These are phyloP conservation scores for Phytophthora pisi DNA, from an alignment of 352 stramenopile genomes.

Conservation along the genomic window DNA sequence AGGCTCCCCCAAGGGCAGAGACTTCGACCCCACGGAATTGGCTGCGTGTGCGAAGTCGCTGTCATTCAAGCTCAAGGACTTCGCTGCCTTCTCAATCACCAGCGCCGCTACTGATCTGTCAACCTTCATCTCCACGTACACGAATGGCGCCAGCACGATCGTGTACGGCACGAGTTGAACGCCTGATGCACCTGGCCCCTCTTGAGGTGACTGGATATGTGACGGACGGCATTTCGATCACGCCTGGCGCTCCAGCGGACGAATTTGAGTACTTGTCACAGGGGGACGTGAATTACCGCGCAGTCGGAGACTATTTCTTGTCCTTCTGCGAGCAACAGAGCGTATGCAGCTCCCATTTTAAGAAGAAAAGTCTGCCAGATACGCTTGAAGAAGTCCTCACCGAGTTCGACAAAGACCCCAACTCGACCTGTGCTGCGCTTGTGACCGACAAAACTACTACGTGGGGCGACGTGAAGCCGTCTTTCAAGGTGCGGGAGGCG, in stretches of 20 bases:
- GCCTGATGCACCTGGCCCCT: not conserved
- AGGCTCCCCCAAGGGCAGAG: constrained; percentile 23
- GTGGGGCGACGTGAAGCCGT: constrained; percentile 12
- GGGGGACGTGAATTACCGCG: not conserved
- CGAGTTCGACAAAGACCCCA: not conserved
- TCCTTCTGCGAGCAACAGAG: not conserved
- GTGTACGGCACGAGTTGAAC: not conserved
- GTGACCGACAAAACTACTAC: constrained; percentile 1
- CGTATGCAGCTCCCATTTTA: not conserved
- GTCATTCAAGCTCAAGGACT: constrained; percentile 32
- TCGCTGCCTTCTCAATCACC: constrained; percentile 14
- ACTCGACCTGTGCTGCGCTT: constrained; percentile 20
- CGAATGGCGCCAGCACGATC: not conserved
- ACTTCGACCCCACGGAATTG: constrained; percentile 27
- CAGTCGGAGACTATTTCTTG: not conserved
- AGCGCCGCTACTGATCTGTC: not conserved
- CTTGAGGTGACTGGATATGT: not conserved
- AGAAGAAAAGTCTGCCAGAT: not conserved
- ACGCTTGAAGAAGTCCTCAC: not conserved
- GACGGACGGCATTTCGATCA: not conserved
- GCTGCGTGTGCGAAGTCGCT: constrained; percentile 37
- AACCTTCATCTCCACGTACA: not conserved
- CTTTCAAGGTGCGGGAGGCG: constrained; percentile 23
- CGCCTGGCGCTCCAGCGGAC: not conserved
- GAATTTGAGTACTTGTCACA: not conserved